phyloP scores from a whole-genome alignment of 2,329 filamentous ascomycete genomes.

The Penicillium thymicola region DNA sequence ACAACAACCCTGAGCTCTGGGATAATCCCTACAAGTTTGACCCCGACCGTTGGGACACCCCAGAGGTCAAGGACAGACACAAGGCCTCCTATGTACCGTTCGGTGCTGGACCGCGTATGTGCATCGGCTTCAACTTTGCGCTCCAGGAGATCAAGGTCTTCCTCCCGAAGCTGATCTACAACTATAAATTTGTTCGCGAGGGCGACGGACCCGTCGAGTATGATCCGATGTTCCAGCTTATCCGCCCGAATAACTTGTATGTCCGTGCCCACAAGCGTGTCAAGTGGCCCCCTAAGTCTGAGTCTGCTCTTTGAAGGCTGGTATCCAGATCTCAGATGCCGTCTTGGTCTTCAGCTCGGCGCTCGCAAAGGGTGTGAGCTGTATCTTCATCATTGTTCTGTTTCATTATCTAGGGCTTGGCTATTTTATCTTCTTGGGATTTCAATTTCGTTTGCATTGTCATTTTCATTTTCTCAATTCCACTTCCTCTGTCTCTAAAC shows the following conservation, averaged over 20 bases:
- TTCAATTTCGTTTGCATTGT: too few species aligned
- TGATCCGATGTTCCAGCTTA: conserved; percentile 29
- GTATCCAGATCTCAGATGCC: background rate
- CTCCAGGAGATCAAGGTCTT: conserved; percentile 58
- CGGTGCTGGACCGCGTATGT: conserved; percentile 55
- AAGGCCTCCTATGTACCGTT: conserved; percentile 58
- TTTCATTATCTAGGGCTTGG: too few species aligned
- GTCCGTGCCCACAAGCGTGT: conserved; percentile 19
- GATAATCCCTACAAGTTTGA: conserved; percentile 58
- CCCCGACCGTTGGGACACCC: conserved; percentile 58
- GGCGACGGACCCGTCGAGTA: conserved; percentile 48
- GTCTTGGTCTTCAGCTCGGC: background rate
- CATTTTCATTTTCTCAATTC: too few species aligned
- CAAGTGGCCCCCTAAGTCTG: conserved; percentile 13
- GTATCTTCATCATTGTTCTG: background rate
- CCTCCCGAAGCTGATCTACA: conserved; percentile 56
- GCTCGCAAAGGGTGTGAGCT: background rate
- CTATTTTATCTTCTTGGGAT: too few species aligned
- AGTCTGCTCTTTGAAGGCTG: background rate
- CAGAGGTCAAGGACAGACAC: conserved; percentile 50
- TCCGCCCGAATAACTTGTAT: conserved; percentile 29
- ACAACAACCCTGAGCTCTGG: conserved; percentile 53
- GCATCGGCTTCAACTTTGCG: conserved; percentile 64
- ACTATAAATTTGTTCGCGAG: conserved; percentile 55
- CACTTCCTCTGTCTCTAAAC: too few species aligned